Percentiles rank a stretch among this genome's conserved stretches.
phyloP scores from a whole-genome alignment of 1,139 yeast genomes.

The Magnusiomyces suaveolens region DNA sequence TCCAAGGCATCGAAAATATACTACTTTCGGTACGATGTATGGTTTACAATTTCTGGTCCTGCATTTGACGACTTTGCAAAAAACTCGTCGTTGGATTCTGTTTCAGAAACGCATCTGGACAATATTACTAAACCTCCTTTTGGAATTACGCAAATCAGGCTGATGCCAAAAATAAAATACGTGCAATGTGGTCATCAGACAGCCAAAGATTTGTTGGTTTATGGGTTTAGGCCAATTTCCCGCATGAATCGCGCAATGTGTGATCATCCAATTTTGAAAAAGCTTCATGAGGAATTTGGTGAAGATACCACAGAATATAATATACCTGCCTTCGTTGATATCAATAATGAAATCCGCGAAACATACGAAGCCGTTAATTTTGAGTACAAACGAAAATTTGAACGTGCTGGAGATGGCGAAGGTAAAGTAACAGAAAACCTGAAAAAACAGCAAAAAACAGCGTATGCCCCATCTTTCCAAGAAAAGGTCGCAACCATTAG shows the following conservation, averaged over 20 bases:
- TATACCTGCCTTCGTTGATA: neutral
- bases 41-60: conserved; percentile 40
- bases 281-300: neutral
- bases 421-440: too few relatives aligned
- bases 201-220: neutral
- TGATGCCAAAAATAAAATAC: conserved; percentile 18
- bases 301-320: neutral
- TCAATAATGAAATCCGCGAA: neutral
- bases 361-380: neutral
- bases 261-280: neutral
- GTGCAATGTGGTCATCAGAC: neutral
- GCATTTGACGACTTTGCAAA: conserved; percentile 17
- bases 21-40: conserved; percentile 51
- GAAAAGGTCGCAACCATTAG: conserved; percentile 9
- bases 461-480: too few relatives aligned
- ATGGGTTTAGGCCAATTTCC: conserved; percentile 4
- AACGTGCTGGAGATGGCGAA: too few relatives aligned
- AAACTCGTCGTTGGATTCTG: conserved; percentile 3
- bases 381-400: neutral
- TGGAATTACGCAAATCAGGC: conserved; percentile 26
- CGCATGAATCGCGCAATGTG: neutral
- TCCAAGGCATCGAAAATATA: conserved; percentile 32
- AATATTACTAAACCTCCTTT: conserved; percentile 22
- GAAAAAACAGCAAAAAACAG: too few relatives aligned
- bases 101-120: conserved; percentile 32